Base-by-base conservation (phyloP, 495 filamentous ascomycete genomes). In the Talaromyces nanjingensis region DNA sequence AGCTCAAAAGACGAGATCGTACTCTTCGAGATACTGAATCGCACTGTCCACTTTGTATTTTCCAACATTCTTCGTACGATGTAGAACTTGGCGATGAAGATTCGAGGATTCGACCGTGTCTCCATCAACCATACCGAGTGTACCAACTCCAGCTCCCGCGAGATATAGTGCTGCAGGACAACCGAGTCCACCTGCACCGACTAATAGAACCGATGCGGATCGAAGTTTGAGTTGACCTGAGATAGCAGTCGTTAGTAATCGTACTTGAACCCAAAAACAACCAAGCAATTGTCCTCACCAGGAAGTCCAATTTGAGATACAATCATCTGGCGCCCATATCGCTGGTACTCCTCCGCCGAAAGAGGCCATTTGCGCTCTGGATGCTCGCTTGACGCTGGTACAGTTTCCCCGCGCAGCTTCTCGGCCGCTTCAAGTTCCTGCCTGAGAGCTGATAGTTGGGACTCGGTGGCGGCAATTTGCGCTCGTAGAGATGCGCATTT, bases 261-360 rank as follows among this genome's bases (percentile, higher is more conserved):
- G 37, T 11, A 42, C 18, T 18, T 49, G 11, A 18, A 9, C n/a
- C 2, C 11, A 49, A 33, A 31, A 54, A 16, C 1, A 8, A 22
- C 45, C 16, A 11, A 16, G 12, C 7, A 22, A 4, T 6, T n/a
- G 4, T 62, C 33, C 27, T 11, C 33, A 89, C 91, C 91, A 72
- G 86, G 79, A 27, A 96, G 79, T 2, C 93, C 93, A 64, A 98
- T 81, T 63, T 90, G 85, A 0, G 92, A 88, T 42, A 98, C 83
- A 53, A 97, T 93, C 79, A 98, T 89, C 74, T 98, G 94, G 47
- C 94, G 81, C 4, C 91, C 92, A 78, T 98, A 98, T 59, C 92
- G 84, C 66, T 80, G 81, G 69, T 96, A 93, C 70, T 96, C 91
- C 33, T 88, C 82, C 27, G 72, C 74, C 0, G 73, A 71, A 8